Conservation (phyloP, 208 protist species). For the Acanthamoeba sp. region DNA sequence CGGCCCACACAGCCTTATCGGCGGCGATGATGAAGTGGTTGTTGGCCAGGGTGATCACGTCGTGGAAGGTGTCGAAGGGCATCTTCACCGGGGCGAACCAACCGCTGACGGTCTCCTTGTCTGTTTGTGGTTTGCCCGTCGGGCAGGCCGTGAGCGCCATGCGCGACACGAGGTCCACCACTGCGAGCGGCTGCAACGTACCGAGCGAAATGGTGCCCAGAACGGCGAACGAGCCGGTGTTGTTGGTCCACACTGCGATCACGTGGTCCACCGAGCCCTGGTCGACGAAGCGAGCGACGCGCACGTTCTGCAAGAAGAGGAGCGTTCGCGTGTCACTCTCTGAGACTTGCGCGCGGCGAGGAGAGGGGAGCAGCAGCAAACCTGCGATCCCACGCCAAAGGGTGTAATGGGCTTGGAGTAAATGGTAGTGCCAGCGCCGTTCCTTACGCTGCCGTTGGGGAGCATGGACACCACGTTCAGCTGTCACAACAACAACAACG, state of each 20-base stretch:
- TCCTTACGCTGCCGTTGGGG: background rate
- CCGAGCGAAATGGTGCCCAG: background rate
- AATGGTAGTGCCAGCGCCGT: slow-evolving; percentile 1
- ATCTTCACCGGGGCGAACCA: background rate
- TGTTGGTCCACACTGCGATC: background rate
- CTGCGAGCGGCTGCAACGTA: too few relatives aligned
- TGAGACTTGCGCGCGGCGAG: too few relatives aligned
- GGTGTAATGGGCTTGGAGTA: background rate
- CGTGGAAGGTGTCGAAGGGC: background rate
- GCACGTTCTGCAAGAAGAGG: background rate
- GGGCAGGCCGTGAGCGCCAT: too few relatives aligned
- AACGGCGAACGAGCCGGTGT: background rate
- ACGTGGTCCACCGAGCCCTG: background rate
- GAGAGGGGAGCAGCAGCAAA: too few relatives aligned
- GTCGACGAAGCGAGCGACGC: background rate
- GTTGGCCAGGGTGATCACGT: slow-evolving; percentile 2
- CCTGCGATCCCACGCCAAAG: background rate
- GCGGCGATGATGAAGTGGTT: background rate
- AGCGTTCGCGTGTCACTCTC: too few relatives aligned
- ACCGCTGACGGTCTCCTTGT: background rate
- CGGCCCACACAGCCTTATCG: background rate
- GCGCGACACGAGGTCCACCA: too few relatives aligned
- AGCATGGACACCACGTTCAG: background rate
- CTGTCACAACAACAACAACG: too few relatives aligned
- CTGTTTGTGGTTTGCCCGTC: too few relatives aligned